These are phyloP conservation scores for Hevea brasiliensis DNA, from an alignment of 345 rosid genomes.

Conservation along the genomic window DNA sequence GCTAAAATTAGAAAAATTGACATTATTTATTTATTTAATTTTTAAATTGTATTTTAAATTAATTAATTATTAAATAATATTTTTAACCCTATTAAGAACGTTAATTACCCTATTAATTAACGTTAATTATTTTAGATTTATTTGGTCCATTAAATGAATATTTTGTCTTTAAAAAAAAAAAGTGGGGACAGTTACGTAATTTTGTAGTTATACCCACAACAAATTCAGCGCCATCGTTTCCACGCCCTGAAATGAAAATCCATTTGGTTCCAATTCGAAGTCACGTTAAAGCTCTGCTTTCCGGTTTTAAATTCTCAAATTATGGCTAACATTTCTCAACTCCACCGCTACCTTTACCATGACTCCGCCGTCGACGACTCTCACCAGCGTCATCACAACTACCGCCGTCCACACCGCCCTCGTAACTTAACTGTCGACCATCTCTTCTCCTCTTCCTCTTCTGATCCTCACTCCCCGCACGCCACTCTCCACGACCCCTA, in stretches of 20 bases:
- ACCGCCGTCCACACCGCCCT: conserved; percentile 20
- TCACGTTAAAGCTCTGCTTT: background rate
- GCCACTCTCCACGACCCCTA: conserved; percentile 2
- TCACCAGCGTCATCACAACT: conserved; percentile 18
- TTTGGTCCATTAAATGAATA: no score
- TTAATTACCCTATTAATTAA: no score
- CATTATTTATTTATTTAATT: no score
- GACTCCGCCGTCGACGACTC: conserved; percentile 22
- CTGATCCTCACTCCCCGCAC: conserved; percentile 8
- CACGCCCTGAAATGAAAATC: background rate
- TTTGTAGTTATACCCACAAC: no score
- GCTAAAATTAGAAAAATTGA: no score
- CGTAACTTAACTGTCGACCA: conserved; percentile 35
- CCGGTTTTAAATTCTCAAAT: background rate
- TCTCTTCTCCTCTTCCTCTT: conserved; percentile 14
- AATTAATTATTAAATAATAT: no score
- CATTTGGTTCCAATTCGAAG: no score
- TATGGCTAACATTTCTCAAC: conserved; percentile 49
- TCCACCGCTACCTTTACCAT: conserved; percentile 18
- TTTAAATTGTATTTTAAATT: no score
- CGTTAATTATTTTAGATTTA: no score
- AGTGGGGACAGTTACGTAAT: background rate
- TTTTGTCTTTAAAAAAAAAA: no score
- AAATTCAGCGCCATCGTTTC: background rate
- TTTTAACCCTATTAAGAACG: no score